A percentile compares a stretch with the other conserved stretches of the same genome.
These are phyloP conservation scores for Dianthus caryophyllus DNA, from an alignment of 148 eudicot species.

Conservation along the genomic window DNA sequence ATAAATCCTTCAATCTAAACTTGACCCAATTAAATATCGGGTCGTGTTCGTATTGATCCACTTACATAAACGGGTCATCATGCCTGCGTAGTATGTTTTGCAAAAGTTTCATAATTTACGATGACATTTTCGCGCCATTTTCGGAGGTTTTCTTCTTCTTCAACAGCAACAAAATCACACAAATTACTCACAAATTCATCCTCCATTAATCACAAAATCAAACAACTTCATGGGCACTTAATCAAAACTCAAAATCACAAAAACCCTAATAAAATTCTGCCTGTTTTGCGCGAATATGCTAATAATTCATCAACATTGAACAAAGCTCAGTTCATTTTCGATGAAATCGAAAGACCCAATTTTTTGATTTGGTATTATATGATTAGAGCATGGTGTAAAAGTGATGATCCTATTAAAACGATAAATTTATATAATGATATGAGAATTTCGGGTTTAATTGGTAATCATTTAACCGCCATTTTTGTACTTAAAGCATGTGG, in stretches of 20 bases:
- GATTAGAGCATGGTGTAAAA: slow-evolving; percentile 43
- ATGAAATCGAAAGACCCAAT: slow-evolving; percentile 37
- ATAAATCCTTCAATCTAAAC: no score
- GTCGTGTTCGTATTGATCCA: no score
- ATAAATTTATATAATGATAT: slow-evolving; percentile 36
- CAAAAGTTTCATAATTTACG: slow-evolving; percentile 5
- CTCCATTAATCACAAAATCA: slow-evolving; percentile 26
- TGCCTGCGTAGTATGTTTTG: no score
- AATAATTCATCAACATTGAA: slow-evolving; percentile 34
- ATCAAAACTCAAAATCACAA: slow-evolving; percentile 44
- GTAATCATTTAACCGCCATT: slow-evolving; percentile 22
- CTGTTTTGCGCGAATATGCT: slow-evolving; percentile 44
- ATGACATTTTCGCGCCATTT: slow-evolving; percentile 32
- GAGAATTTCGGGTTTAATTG: slow-evolving; percentile 17
- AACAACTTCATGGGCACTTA: slow-evolving; percentile 51
- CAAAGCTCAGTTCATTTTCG: slow-evolving; percentile 50
- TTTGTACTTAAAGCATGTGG: slow-evolving; percentile 34
- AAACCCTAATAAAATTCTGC: slow-evolving; percentile 36
- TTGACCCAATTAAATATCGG: no score
- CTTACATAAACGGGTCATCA: no score
- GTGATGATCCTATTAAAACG: slow-evolving; percentile 44
- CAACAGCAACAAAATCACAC: slow-evolving; percentile 9
- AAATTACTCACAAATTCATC: slow-evolving; percentile 11
- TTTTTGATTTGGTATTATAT: slow-evolving; percentile 47
- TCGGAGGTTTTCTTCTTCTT: slow-evolving; percentile 16